A percentile compares a stretch with the other conserved stretches of the same genome.
Conservation (phyloP, 2,329 filamentous ascomycete genomes). For the Metarhizium anisopliae region DNA sequence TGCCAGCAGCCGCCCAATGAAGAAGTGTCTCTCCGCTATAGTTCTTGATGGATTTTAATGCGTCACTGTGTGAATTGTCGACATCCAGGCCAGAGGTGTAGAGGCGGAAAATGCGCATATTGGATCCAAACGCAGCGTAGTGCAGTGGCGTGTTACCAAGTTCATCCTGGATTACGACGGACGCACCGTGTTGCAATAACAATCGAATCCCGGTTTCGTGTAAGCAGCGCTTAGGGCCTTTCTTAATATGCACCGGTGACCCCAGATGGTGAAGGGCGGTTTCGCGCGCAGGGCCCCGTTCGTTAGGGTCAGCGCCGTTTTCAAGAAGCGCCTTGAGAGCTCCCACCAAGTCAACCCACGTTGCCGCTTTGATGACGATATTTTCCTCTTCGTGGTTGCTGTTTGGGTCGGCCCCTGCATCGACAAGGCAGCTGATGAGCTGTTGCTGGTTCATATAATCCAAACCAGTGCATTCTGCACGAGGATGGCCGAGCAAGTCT, state of each 20-base stretch:
- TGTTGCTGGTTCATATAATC: constrained; percentile 12
- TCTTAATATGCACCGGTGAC: constrained; percentile 1
- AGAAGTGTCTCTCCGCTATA: constrained; percentile 17
- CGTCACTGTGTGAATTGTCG: background rate
- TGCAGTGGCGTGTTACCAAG: constrained; percentile 16
- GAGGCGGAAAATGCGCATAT: constrained; percentile 10
- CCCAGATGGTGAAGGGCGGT: constrained; percentile 15
- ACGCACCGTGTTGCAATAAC: constrained; percentile 13
- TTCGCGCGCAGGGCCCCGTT: constrained; percentile 3
- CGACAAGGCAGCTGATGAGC: constrained; percentile 11
- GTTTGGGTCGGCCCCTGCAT: constrained; percentile 14
- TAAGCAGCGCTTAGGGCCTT: background rate
- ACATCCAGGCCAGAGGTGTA: constrained; percentile 9
- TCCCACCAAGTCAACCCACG: constrained; percentile 7
- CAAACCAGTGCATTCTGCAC: background rate
- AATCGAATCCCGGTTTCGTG: constrained; percentile 11
- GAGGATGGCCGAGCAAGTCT: background rate
- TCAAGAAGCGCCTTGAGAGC: constrained; percentile 15
- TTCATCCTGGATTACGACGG: constrained; percentile 10
- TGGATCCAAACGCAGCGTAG: constrained; percentile 9
- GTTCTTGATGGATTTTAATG: constrained; percentile 9
- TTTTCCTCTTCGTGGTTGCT: background rate
- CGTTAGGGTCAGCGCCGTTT: constrained; percentile 16
- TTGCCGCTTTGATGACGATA: constrained; percentile 7
- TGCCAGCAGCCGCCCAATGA: constrained; percentile 19